Evolutionary conservation across 169 alveolate species (phyloP).

Genomic region (Eimeria necatrix): DNA sequence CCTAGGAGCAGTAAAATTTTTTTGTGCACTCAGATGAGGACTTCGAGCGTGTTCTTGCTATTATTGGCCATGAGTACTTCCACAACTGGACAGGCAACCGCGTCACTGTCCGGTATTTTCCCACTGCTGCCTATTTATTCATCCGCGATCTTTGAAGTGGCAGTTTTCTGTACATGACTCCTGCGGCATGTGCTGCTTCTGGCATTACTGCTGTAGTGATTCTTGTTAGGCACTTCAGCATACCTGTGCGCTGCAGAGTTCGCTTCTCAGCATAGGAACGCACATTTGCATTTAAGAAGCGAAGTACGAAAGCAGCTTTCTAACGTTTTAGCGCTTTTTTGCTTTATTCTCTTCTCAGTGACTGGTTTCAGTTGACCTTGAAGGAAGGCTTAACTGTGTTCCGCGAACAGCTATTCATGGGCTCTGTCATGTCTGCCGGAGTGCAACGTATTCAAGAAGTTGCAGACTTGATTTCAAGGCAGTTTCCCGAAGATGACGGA

Average conservation of each 20-base stretch:
- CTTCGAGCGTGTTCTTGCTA: constrained; percentile 91
- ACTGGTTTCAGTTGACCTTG: constrained; percentile 81
- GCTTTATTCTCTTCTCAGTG: constrained; percentile 31
- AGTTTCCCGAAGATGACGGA: constrained; percentile 94
- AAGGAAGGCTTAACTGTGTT: constrained; percentile 97
- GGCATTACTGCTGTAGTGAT: not conserved
- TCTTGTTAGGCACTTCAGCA: no score
- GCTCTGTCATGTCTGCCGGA: constrained; percentile 88
- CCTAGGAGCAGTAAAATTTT: no score
- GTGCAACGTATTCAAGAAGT: constrained; percentile 93
- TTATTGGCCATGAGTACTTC: constrained; percentile 96
- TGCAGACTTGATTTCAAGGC: constrained; percentile 88
- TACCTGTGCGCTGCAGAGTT: not conserved
- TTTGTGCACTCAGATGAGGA: constrained; percentile 86
- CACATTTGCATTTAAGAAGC: not conserved
- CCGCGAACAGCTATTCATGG: constrained; percentile 93
- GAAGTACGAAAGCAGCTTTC: not conserved
- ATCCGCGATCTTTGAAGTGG: not conserved
- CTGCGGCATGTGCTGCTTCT: not conserved
- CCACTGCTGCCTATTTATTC: constrained; percentile 90
- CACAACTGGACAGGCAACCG: constrained; percentile 97
- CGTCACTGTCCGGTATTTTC: constrained; percentile 93
- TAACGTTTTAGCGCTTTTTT: not conserved
- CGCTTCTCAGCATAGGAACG: not conserved
- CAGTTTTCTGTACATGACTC: not conserved